Conservation (phyloP, 1,284 basidiomycete species). For the Cutaneotrichosporon sp. region DNA sequence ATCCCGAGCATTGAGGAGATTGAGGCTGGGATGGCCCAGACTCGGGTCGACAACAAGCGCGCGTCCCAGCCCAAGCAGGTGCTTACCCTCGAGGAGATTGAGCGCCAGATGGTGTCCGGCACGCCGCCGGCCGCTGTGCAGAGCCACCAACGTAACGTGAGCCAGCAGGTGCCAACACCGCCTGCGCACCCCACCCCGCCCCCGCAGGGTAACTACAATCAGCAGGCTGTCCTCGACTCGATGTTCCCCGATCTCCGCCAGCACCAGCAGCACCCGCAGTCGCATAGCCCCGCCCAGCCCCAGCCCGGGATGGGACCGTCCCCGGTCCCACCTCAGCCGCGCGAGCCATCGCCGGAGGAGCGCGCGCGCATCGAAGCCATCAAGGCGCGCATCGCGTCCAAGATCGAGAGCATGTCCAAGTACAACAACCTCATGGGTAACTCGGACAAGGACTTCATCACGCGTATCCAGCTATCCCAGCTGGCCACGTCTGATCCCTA, state of each 20-base stretch:
- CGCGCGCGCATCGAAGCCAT: conserved; percentile 33
- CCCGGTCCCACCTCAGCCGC: conserved; percentile 4
- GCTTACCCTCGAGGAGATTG: conserved; percentile 49
- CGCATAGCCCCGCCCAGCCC: conserved; percentile 22
- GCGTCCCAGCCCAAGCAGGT: conserved; percentile 20
- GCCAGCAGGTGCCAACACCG: conserved; percentile 36
- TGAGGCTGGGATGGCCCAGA: conserved; percentile 73
- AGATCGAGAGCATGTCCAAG: conserved; percentile 62
- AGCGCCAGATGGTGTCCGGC: conserved; percentile 46
- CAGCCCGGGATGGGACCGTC: conserved; percentile 40
- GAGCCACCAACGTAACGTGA: conserved; percentile 27
- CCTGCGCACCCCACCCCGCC: conserved; percentile 23
- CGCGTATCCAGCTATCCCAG: conserved; percentile 96
- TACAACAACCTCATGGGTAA: conserved; percentile 91
- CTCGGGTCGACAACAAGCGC: conserved; percentile 19
- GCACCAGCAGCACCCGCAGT: conserved; percentile 12
- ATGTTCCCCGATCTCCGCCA: conserved; percentile 46
- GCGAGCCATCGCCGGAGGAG: conserved; percentile 34
- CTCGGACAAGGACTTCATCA: conserved; percentile 99
- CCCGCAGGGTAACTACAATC: conserved; percentile 32
- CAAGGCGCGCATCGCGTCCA: conserved; percentile 34
- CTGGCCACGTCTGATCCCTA: conserved; percentile 95
- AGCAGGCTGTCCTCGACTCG: conserved; percentile 41
- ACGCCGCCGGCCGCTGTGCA: conserved; percentile 15
- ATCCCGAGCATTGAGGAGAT: conserved; percentile 84